phyloP scores from a whole-genome alignment of 2,329 filamentous ascomycete species.

The Epichloe brachyelytri region DNA sequence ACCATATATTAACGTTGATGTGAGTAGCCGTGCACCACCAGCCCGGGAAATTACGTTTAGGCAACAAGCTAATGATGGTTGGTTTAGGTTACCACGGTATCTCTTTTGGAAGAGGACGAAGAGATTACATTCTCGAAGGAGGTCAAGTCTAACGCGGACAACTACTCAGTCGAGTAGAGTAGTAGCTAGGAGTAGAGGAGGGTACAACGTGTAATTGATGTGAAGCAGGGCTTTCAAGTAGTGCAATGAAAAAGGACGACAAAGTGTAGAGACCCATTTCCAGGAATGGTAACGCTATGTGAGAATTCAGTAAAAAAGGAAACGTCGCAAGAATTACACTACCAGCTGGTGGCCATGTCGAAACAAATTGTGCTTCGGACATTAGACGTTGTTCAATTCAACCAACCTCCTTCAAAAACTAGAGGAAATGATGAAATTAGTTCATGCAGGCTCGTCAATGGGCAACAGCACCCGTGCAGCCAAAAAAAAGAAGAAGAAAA shows the following conservation, averaged over 20 bases:
- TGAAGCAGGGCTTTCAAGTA: not conserved
- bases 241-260: not conserved
- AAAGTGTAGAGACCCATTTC: not conserved
- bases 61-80: conserved; percentile 13
- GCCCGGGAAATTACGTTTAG: not conserved
- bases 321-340: not conserved
- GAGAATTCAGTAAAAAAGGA: not conserved
- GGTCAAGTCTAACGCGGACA: conserved; percentile 62
- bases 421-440: not conserved
- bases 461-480: not conserved
- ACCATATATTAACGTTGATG: conserved; percentile 87
- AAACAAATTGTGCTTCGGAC: not conserved
- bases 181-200: not conserved
- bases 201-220: not conserved
- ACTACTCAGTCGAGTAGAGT: conserved; percentile 59
- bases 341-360: not conserved
- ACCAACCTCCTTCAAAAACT: too few relatives aligned
- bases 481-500: not conserved
- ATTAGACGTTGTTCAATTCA: not conserved
- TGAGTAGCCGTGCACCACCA: conserved; percentile 37
- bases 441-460: not conserved
- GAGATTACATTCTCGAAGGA: conserved; percentile 76
- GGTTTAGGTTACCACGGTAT: conserved; percentile 49
- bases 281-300: not conserved
- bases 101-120: conserved; percentile 61